Percentiles rank a stretch among this genome's conserved stretches.
Evolutionary conservation across 2,329 filamentous ascomycete genomes (phyloP).

Genomic region (Aspergillus oerlinghausenensis): DNA sequence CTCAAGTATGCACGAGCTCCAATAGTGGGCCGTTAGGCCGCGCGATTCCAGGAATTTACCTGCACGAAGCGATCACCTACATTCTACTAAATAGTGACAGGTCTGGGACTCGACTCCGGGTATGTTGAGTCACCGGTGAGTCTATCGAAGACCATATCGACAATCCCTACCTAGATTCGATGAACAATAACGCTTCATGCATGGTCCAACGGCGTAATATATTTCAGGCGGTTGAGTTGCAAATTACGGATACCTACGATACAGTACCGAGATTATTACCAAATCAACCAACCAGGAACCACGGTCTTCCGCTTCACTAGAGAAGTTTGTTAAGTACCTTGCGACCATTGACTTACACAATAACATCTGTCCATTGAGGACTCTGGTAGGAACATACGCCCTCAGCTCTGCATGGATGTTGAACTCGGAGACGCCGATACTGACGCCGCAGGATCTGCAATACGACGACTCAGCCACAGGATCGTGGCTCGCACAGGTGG

Average conservation of each 20-base stretch:
- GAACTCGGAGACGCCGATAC: not conserved
- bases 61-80: conserved; percentile 8
- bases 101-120: not conserved
- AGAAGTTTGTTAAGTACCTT: not conserved
- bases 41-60: conserved; percentile 6
- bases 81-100: not conserved
- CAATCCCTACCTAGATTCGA: too few species aligned
- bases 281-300: not conserved
- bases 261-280: not conserved
- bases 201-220: not conserved
- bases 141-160: too few species aligned
- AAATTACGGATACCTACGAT: not conserved
- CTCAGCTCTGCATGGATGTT: not conserved
- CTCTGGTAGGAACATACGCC: too few species aligned
- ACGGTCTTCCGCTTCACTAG: not conserved
- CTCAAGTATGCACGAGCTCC: not conserved
- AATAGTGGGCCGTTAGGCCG: not conserved
- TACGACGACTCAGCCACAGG: not conserved
- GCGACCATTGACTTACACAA: too few species aligned
- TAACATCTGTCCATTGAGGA: too few species aligned
- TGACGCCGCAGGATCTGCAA: not conserved
- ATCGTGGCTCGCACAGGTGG: not conserved
- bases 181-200: too few species aligned
- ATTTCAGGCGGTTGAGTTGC: not conserved
- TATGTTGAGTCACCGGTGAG: not conserved